Conservation (phyloP, 805 yeast genomes). For the Vanderwaltozyma polyspora region DNA sequence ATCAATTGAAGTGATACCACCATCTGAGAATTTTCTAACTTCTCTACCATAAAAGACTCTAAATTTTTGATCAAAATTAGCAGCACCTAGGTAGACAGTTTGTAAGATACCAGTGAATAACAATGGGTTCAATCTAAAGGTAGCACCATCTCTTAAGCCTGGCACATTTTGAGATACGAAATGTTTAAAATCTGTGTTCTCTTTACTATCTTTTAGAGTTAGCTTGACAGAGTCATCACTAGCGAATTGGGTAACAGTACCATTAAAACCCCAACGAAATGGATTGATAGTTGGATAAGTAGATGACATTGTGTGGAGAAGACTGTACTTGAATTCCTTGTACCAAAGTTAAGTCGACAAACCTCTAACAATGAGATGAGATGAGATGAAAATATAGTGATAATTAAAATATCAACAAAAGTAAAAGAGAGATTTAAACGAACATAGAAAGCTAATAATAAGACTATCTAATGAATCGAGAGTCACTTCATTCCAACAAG, state of each 20-base stretch:
- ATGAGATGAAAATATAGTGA: no score
- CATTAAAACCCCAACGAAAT: constrained; percentile 25
- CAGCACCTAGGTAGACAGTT: constrained; percentile 54
- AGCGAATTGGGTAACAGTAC: constrained; percentile 22
- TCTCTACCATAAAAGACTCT: constrained; percentile 64
- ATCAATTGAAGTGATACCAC: constrained; percentile 67
- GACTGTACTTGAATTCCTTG: neutral
- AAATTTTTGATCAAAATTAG: constrained; percentile 38
- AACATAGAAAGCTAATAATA: no score
- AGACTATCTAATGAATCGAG: no score
- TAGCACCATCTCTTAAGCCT: constrained; percentile 35
- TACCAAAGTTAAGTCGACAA: neutral
- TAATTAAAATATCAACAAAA: no score
- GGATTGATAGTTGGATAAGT: constrained; percentile 14
- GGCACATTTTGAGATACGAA: constrained; percentile 29
- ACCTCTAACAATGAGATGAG: neutral
- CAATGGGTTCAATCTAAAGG: constrained; percentile 48
- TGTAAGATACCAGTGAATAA: constrained; percentile 65
- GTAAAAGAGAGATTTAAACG: no score
- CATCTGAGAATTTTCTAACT: constrained; percentile 44
- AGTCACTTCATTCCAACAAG: no score
- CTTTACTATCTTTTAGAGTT: constrained; percentile 10
- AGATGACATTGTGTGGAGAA: neutral
- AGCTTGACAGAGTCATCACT: constrained; percentile 10
- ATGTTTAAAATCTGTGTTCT: constrained; percentile 11